Evolutionary conservation across 371 early-diverging fungal genomes (phyloP).

Genomic region (Thermomucor indicae-seudaticae): DNA sequence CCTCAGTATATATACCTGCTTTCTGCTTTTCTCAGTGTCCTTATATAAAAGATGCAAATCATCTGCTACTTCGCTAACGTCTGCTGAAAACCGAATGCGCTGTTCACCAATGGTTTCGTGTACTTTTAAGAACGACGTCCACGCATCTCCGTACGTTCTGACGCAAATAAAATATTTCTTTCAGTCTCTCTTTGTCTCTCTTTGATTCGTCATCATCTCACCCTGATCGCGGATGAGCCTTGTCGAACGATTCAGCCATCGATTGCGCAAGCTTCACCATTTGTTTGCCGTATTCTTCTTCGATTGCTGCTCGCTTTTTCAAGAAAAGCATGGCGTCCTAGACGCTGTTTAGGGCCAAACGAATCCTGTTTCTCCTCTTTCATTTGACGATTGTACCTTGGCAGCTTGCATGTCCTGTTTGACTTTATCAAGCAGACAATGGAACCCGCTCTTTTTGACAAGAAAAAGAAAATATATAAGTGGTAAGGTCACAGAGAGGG

Average conservation of each 20-base stretch:
- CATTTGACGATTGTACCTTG: constrained; percentile 12
- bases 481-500: too few species aligned
- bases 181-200: too few species aligned
- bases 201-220: too few species aligned
- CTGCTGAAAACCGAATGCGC: constrained; percentile 56
- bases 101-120: constrained; percentile 78
- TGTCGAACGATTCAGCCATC: constrained; percentile 42
- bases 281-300: constrained; percentile 56
- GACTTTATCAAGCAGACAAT: constrained; percentile 29
- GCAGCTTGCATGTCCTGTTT: constrained; percentile 29
- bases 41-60: constrained; percentile 64
- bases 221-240: constrained; percentile 47
- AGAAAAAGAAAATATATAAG: background rate
- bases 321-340: constrained; percentile 53
- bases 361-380: background rate
- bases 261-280: constrained; percentile 47
- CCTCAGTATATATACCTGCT: constrained; percentile 50
- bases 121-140: constrained; percentile 60
- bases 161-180: background rate
- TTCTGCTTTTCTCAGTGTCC: constrained; percentile 77
- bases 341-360: background rate
- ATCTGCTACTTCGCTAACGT: constrained; percentile 65
- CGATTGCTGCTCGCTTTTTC: constrained; percentile 56
- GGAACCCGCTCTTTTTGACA: constrained; percentile 19
- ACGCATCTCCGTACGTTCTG: constrained; percentile 52